Conservation (phyloP, 805 yeast species). For the Debaryomyces hansenii region DNA sequence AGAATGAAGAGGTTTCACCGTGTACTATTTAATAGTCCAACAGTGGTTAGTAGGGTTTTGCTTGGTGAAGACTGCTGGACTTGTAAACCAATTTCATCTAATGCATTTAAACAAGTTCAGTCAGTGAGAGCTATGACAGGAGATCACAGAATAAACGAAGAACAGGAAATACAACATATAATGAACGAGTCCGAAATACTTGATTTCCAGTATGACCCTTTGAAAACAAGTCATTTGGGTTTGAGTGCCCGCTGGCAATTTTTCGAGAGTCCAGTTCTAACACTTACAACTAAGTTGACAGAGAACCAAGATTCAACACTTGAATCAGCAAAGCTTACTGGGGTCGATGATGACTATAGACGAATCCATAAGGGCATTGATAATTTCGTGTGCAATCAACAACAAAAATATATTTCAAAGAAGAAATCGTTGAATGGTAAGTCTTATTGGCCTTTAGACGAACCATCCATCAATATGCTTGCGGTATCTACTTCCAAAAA, state of each 20-base stretch:
- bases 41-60: constrained; percentile 30
- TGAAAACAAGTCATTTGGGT: constrained; percentile 38
- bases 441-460: constrained; percentile 6
- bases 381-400: background rate
- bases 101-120: constrained; percentile 49
- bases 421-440: constrained; percentile 13
- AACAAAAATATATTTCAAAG: background rate
- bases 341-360: constrained; percentile 35
- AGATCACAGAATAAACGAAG: constrained; percentile 37
- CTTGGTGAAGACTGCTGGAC: constrained; percentile 59
- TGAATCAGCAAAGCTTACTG: constrained; percentile 18
- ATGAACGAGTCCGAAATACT: constrained; percentile 42
- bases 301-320: constrained; percentile 3
- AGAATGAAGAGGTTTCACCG: constrained; percentile 16
- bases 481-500: constrained; percentile 46
- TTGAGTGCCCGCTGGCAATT: constrained; percentile 34
- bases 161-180: constrained; percentile 24
- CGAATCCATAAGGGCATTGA: constrained; percentile 26
- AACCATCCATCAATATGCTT: constrained; percentile 8
- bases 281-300: constrained; percentile 2
- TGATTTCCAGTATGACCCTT: constrained; percentile 39
- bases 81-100: constrained; percentile 35
- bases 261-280: constrained; percentile 25
- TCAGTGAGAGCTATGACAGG: constrained; percentile 50
- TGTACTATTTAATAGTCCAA: constrained; percentile 22